phyloP scores from a whole-genome alignment of 1,284 basidiomycete species.

The Puccinia hordei region DNA sequence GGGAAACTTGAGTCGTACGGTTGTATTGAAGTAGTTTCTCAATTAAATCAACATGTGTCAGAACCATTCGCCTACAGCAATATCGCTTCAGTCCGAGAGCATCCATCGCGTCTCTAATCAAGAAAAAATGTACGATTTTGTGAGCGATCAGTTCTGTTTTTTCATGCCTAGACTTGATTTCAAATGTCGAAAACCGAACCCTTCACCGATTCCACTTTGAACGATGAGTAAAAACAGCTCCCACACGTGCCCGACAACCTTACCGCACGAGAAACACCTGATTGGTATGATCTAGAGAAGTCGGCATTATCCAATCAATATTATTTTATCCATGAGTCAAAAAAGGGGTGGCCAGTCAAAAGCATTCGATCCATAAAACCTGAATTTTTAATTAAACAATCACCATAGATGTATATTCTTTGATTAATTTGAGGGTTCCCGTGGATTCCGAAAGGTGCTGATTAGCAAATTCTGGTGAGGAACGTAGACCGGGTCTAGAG shows the following conservation, averaged over 20 bases:
- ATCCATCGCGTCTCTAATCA: slow-evolving; percentile 80
- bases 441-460: background rate
- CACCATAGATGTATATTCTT: slow-evolving; percentile 6
- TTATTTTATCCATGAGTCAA: too few species aligned
- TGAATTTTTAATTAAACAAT: background rate
- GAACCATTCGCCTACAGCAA: slow-evolving; percentile 94
- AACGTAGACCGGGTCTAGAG: too few species aligned
- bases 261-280: slow-evolving; percentile 87
- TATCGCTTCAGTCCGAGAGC: slow-evolving; percentile 88
- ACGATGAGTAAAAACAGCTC: slow-evolving; percentile 45
- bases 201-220: slow-evolving; percentile 48
- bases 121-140: background rate
- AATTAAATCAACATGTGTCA: slow-evolving; percentile 95
- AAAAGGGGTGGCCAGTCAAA: too few species aligned
- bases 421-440: background rate
- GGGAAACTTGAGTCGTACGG: slow-evolving; percentile 67
- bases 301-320: background rate
- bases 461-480: background rate
- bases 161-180: background rate
- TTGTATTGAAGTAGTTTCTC: slow-evolving; percentile 95
- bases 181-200: slow-evolving; percentile 4
- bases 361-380: too few species aligned
- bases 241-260: slow-evolving; percentile 70
- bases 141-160: background rate
- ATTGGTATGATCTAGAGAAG: slow-evolving; percentile 75